Evolutionary conservation across 225 moss, liverwort and hornwort species (phyloP), one percentile per base, ranked within the genome.

Genomic region (Marchantia paleacea): DNA sequence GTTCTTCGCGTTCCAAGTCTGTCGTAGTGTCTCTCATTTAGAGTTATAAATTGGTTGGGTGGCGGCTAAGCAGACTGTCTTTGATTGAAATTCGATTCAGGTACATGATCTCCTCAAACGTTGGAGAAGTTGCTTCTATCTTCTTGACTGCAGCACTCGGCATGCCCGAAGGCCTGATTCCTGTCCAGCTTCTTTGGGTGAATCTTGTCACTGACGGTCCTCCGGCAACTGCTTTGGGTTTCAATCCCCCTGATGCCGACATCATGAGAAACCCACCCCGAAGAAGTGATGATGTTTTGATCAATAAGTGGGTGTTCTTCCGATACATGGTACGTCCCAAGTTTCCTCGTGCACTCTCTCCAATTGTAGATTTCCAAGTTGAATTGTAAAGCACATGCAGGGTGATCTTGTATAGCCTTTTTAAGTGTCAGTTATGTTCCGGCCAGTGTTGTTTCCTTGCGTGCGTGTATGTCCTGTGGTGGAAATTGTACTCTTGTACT

Each of bases 131-230:
- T 71, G 94, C 93, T 19, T 94, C 94, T 19, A 97, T 97, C 63
- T 97, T 97, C 76, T 83, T 97, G 54, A 97, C 97, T 29, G 97
- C 97, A 66, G 93, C 93, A 28, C 88, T 97, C 55, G 97, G 97
- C 48, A 89, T 97, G 91, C 97, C 97, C 13, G 93, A 97, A 89
- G 97, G 97, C 57, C 79, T 97, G 61, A 94, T 93, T 64, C 97
- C 97, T 12, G 94, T 94, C 72, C 97, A 97, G 79, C 90, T 97
- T 49, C 87, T 97, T 55, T 97, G 97, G 97, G 97, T 97, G 75
- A 97, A 97, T 83, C 84, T 97, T 25, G 97, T 97, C 50, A 97
- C 97, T 13, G 97, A 97, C 79, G 97, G 97, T n/a, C 93, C 97
- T 80, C 97, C 97, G 31, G 97, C 97, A 13, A 97, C 97, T 58